Percentiles rank a stretch among this genome's conserved stretches.
Evolutionary conservation across 2,329 filamentous ascomycete species (phyloP).

Genomic region (Verticillium klebahnii): DNA sequence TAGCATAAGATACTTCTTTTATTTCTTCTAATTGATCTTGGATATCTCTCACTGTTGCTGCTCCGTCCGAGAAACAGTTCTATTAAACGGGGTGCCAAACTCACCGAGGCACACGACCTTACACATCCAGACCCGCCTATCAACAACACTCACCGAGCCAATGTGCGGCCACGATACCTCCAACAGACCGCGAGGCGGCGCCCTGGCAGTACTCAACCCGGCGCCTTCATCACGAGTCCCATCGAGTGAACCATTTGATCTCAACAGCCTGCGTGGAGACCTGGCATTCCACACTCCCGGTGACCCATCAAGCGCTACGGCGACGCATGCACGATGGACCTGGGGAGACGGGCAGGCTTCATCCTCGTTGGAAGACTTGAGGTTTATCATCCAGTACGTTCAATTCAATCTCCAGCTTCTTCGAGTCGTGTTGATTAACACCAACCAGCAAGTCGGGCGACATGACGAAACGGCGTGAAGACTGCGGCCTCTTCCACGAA

Average conservation of each 20-base stretch:
- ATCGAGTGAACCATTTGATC: background rate
- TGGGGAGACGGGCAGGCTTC: constrained; percentile 13
- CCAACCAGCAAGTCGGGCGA: constrained; percentile 35
- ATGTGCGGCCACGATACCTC: constrained; percentile 43
- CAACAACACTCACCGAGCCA: constrained; percentile 1
- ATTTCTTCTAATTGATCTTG: too few species aligned
- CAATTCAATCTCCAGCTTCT: background rate
- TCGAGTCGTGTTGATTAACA: background rate
- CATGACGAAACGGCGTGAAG: constrained; percentile 30
- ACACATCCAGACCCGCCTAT: background rate
- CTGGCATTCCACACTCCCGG: constrained; percentile 39
- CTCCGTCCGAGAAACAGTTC: too few species aligned
- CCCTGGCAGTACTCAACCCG: constrained; percentile 37
- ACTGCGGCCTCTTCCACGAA: constrained; percentile 37
- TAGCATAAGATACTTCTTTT: too few species aligned
- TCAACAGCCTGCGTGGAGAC: constrained; percentile 23
- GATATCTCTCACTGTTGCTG: too few species aligned
- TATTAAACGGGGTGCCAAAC: too few species aligned
- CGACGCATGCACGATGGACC: constrained; percentile 39
- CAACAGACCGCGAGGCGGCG: constrained; percentile 37
- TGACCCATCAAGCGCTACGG: constrained; percentile 26
- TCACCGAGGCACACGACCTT: background rate
- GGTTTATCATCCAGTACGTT: constrained; percentile 41
- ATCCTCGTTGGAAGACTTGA: constrained; percentile 17
- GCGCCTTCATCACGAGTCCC: background rate